Base-by-base conservation (phyloP, 768 basidiomycete genomes). In the Suillus spraguei region DNA sequence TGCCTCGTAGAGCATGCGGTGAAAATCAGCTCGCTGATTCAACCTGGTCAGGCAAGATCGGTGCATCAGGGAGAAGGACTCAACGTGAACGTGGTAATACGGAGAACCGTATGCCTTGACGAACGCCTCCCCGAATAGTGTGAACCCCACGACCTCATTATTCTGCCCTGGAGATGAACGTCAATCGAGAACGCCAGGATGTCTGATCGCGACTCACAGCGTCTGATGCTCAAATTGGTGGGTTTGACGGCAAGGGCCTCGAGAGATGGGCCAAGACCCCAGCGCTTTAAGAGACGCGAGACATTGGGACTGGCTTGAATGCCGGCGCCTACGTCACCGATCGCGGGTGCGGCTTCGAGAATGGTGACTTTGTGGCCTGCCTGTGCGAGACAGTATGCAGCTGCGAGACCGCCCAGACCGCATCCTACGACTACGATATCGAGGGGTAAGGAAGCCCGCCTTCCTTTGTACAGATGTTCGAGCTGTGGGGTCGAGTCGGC, bases 311-410 rank as follows among this genome's bases (percentile, higher is more conserved):
- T 68, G 60, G 82, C 70, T 68, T 85, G 85, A 42, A 86, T 85
- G 11, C 85, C 84, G 5, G 85, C 84, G 4, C 85, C 83, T 7
- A 83, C 77, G 62, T 84, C 83, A 1, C 81, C 66, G 20, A 83
- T 72, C 3, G 67, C 64, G 0, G 66, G 55, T 0, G 83, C 82
- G 14, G 68, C 67, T 66, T 85, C 84, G 33, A 85, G 71, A 52
- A 85, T 72, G 32, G 82, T 84, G 60, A 85, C 78, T 5, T 68
- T 78, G 69, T 85, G 84, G 2, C 85, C 85, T 0, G 79, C 78
- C 20, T 76, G 74, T 7, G 81, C 82, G 16, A 85, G 76, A 42
- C 74, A 73, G 69, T 76, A 80, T 14, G 82, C 84, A 2, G 82
- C 78, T 1, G 82, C 68, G 35, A 85, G 74, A 16, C 84, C 85